These are phyloP conservation scores for Colletotrichum somersetense DNA, from an alignment of 2,329 filamentous ascomycete genomes.

Conservation along the genomic window DNA sequence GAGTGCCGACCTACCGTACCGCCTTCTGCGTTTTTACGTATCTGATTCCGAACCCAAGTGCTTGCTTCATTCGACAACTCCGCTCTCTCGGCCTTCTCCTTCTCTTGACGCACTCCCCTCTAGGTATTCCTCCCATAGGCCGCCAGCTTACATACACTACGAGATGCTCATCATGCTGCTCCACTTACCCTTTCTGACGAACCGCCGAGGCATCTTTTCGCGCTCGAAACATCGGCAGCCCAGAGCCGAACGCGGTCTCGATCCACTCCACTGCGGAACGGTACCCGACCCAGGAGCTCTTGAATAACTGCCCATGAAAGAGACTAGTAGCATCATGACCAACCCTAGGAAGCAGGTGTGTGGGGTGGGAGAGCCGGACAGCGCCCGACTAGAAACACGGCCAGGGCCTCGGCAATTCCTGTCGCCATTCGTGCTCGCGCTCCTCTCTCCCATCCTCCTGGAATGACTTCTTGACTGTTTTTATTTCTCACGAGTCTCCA, in stretches of 20 bases:
- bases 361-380: constrained; percentile 25
- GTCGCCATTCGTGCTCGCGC: constrained; percentile 26
- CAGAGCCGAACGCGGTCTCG: constrained; percentile 38
- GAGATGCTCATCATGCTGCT: neutral
- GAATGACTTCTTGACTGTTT: constrained; percentile 17
- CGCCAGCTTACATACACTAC: neutral
- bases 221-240: constrained; percentile 35
- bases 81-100: neutral
- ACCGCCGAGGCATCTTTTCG: constrained; percentile 34
- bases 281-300: constrained; percentile 21
- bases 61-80: constrained; percentile 22
- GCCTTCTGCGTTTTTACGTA: neutral
- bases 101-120: neutral
- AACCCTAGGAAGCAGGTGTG: constrained; percentile 14
- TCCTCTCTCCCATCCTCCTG: constrained; percentile 15
- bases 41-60: constrained; percentile 22
- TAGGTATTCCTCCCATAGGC: neutral
- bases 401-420: constrained; percentile 28
- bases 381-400: constrained; percentile 32
- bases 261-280: constrained; percentile 40
- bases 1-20: constrained; percentile 29
- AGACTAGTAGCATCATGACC: constrained; percentile 36
- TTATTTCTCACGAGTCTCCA: neutral
- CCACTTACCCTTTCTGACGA: neutral
- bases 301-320: constrained; percentile 11